A percentile compares a stretch with the other conserved stretches of the same genome.
Conservation (phyloP, 352 stramenopile genomes). For the Phytopythium kandeliae region DNA sequence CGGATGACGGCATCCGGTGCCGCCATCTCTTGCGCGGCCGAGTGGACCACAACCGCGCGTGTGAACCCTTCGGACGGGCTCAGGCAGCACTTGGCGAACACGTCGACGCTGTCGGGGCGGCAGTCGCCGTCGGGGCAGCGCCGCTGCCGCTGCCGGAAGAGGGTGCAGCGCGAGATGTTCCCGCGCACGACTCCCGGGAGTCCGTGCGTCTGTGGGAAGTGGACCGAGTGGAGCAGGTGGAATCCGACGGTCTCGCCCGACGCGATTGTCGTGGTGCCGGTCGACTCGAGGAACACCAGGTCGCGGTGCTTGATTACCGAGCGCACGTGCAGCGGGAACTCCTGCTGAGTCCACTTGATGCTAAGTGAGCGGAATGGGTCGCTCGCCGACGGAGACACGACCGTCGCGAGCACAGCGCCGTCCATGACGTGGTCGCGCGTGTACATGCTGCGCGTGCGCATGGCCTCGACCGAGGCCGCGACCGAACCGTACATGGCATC, state of each 20-base stretch:
- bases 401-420: constrained; percentile 40
- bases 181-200: constrained; percentile 29
- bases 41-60: constrained; percentile 11
- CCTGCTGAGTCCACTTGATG: constrained; percentile 55
- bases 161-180: constrained; percentile 43
- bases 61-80: constrained; percentile 13
- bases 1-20: constrained; percentile 25
- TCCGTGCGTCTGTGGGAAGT: constrained; percentile 37
- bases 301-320: constrained; percentile 46
- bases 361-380: constrained; percentile 48
- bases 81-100: constrained; percentile 22
- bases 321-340: constrained; percentile 32
- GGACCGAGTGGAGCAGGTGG: constrained; percentile 58
- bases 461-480: constrained; percentile 24
- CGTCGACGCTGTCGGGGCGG: constrained; percentile 9
- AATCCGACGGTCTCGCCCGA: constrained; percentile 54
- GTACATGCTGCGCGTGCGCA: constrained; percentile 47
- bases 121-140: constrained; percentile 5
- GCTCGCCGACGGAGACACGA: constrained; percentile 25
- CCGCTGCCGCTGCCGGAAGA: constrained; percentile 41
- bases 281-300: constrained; percentile 50
- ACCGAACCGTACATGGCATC: constrained; percentile 59
- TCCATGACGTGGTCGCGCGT: constrained; percentile 37
- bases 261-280: constrained; percentile 31
- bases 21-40: constrained; percentile 24